Conservation (phyloP, 2,329 filamentous ascomycete species). For the Fusarium sp. region DNA sequence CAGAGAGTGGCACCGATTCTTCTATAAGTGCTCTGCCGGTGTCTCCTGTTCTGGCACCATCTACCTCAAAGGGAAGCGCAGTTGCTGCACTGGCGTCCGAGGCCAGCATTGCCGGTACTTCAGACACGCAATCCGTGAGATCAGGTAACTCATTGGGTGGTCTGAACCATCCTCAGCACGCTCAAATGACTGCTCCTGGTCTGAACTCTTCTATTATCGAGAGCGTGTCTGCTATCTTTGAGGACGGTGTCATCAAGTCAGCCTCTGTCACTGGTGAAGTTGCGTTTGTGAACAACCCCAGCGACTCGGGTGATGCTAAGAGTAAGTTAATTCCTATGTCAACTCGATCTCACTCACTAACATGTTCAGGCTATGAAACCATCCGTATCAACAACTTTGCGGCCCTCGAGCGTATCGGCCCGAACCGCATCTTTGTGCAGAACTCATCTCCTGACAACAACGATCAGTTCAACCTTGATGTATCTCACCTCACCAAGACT, state of each 20-base stretch:
- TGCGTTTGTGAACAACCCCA: constrained; percentile 81
- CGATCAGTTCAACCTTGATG: constrained; percentile 83
- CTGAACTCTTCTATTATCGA: constrained; percentile 92
- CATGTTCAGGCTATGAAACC: constrained; percentile 64
- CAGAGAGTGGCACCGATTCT: constrained; percentile 49
- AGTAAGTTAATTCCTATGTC: constrained; percentile 55
- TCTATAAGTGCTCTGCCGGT: constrained; percentile 31
- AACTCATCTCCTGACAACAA: constrained; percentile 72
- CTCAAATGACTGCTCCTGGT: constrained; percentile 82
- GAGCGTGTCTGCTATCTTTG: constrained; percentile 86
- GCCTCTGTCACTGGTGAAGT: constrained; percentile 87
- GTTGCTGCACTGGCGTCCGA: constrained; percentile 71
- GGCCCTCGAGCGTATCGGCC: constrained; percentile 89
- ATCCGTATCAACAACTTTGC: constrained; percentile 90
- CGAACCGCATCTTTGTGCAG: constrained; percentile 90
- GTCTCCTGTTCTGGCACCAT: constrained; percentile 40
- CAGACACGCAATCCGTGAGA: constrained; percentile 91
- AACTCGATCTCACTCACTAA: background rate
- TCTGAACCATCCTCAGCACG: constrained; percentile 77
- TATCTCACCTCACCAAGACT: constrained; percentile 77
- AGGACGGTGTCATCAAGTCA: constrained; percentile 75
- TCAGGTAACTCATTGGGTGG: constrained; percentile 84
- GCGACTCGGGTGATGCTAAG: constrained; percentile 57
- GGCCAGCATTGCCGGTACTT: constrained; percentile 67
- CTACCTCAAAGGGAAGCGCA: constrained; percentile 53